A percentile compares a stretch with the other conserved stretches of the same genome.
These are phyloP conservation scores for Naganishia sp. DNA, from an alignment of 1,284 basidiomycete genomes.

Conservation along the genomic window DNA sequence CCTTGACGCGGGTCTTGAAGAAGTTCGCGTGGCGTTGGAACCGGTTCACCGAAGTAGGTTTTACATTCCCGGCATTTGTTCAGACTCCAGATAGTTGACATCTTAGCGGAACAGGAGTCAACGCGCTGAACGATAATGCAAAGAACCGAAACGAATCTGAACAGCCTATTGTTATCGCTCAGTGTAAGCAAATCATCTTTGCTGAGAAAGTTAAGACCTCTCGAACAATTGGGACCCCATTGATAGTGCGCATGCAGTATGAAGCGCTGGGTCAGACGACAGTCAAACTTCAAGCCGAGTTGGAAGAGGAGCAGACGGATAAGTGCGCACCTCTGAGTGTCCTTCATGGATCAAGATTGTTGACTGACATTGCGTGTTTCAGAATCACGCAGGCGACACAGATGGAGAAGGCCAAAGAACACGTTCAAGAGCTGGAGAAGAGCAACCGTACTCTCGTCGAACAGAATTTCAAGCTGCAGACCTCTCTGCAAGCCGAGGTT, in stretches of 20 bases:
- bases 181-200: neutral
- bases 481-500: neutral
- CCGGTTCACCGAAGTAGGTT: neutral
- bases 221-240: neutral
- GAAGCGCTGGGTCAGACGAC: neutral
- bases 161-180: slow-evolving; percentile 5
- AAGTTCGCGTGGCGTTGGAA: neutral
- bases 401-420: neutral
- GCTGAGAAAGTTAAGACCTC: neutral
- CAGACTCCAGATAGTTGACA: neutral
- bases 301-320: slow-evolving; percentile 12
- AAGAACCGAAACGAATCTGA: neutral
- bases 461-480: neutral
- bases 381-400: neutral
- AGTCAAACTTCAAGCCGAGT: slow-evolving; percentile 5
- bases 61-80: neutral
- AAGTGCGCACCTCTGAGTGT: neutral
- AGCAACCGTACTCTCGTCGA: neutral
- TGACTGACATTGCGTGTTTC: neutral
- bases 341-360: neutral
- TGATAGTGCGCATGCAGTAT: neutral
- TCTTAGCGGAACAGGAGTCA: neutral
- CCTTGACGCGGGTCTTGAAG: neutral
- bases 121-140: neutral
- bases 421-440: neutral